Conservation (phyloP, 2,329 filamentous ascomycete genomes). For the Trichoderma sp. region DNA sequence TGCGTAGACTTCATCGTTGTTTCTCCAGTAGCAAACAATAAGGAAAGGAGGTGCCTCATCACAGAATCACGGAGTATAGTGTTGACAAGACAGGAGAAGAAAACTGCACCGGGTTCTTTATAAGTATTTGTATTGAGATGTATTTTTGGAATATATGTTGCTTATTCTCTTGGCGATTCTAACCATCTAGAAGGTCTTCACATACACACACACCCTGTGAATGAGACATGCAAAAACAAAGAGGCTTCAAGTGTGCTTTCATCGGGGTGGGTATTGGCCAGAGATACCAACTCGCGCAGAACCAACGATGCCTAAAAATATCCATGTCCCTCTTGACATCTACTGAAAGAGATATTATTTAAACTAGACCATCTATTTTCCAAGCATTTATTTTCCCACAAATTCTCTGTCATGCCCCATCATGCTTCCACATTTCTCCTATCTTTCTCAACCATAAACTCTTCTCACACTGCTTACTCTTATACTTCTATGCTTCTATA, state of each 20-base stretch:
- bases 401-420: neutral
- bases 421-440: neutral
- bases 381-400: neutral
- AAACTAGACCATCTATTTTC: neutral
- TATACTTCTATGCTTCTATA: neutral
- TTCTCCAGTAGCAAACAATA: neutral
- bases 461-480: neutral
- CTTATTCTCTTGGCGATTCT: neutral
- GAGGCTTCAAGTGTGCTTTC: neutral
- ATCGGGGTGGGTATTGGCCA: neutral
- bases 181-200: neutral
- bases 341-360: neutral
- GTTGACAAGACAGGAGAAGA: neutral
- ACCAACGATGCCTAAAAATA: neutral
- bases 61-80: neutral
- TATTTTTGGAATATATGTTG: neutral
- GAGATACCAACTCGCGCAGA: neutral
- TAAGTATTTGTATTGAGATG: neutral
- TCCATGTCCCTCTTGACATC: neutral
- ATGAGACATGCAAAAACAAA: neutral
- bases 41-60: neutral
- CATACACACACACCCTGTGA: neutral
- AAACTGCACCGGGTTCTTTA: neutral
- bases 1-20: neutral
- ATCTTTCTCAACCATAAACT: neutral